Conservation (phyloP, 1,284 basidiomycete species). For the Puccinia triticina region DNA sequence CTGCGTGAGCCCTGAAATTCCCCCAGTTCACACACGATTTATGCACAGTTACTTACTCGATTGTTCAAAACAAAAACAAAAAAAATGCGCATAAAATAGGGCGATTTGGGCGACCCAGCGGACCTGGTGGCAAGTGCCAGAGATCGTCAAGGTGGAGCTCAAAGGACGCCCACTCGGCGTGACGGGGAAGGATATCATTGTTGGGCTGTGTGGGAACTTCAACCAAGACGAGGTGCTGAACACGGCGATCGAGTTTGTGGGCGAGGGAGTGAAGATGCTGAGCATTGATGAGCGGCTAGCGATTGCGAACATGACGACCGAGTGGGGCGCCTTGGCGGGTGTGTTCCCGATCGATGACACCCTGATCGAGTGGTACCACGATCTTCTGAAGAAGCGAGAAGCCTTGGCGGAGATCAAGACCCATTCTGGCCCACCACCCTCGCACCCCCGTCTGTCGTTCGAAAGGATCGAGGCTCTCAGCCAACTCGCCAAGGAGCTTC, state of each 20-base stretch:
- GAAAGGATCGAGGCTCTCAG: constrained; percentile 68
- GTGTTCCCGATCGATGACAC: constrained; percentile 90
- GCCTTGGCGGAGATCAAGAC: constrained; percentile 71
- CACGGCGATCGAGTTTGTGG: constrained; percentile 95
- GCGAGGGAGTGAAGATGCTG: constrained; percentile 81
- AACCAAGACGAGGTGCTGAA: constrained; percentile 97
- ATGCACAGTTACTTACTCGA: not conserved
- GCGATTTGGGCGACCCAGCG: constrained; percentile 98
- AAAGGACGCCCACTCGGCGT: constrained; percentile 81
- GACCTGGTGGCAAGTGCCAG: constrained; percentile 99
- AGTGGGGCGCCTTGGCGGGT: constrained; percentile 96
- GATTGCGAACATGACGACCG: constrained; percentile 98
- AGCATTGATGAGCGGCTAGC: constrained; percentile 90
- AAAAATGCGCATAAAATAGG: constrained; percentile 62
- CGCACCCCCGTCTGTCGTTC: constrained; percentile 80
- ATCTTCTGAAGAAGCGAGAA: constrained; percentile 75
- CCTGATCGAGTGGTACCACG: constrained; percentile 84
- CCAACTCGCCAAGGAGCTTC: constrained; percentile 67
- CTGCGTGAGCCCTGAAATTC: constrained; percentile 19
- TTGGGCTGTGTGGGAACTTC: constrained; percentile 94
- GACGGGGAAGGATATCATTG: constrained; percentile 97
- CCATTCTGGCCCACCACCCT: constrained; percentile 66
- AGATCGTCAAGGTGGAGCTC: constrained; percentile 93
- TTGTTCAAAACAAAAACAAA: constrained; percentile 10
- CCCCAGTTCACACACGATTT: constrained; percentile 67